Evolutionary conservation across 345 rosid species (phyloP).

Genomic region (Ricinus communis): DNA sequence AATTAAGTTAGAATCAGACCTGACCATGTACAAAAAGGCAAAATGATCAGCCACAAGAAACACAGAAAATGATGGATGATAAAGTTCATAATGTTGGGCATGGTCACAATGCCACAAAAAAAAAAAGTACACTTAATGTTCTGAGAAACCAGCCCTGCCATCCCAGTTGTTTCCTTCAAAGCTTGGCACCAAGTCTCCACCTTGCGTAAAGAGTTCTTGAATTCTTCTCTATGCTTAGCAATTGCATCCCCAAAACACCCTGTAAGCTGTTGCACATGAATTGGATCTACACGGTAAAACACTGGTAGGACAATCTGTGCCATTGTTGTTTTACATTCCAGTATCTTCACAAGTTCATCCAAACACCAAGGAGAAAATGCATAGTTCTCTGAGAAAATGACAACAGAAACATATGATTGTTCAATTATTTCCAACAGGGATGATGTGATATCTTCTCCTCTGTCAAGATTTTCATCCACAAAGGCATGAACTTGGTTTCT

Average conservation of each 20-base stretch:
- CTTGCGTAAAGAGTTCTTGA: background rate
- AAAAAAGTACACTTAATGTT: background rate
- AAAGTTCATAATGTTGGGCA: too few relatives aligned
- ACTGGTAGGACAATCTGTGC: constrained; percentile 4
- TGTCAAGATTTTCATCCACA: background rate
- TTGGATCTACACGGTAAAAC: background rate
- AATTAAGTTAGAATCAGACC: background rate
- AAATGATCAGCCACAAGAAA: background rate
- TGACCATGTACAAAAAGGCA: background rate
- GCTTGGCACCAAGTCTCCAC: background rate
- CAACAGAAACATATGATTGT: background rate
- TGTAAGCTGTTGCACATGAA: background rate
- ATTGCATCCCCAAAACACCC: background rate
- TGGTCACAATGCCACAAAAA: too few relatives aligned
- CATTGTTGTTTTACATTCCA: background rate
- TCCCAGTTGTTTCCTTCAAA: background rate
- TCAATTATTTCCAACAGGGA: background rate
- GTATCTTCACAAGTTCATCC: constrained; percentile 16
- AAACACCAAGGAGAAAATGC: constrained; percentile 14
- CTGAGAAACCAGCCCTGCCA: background rate
- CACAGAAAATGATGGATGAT: background rate
- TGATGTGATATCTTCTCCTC: background rate
- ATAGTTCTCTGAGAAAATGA: constrained; percentile 7
- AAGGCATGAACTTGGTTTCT: background rate
- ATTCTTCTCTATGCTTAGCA: background rate